These are phyloP conservation scores for Arabidopsis hybrid DNA, from an alignment of 441 rosid genomes.

Conservation along the genomic window DNA sequence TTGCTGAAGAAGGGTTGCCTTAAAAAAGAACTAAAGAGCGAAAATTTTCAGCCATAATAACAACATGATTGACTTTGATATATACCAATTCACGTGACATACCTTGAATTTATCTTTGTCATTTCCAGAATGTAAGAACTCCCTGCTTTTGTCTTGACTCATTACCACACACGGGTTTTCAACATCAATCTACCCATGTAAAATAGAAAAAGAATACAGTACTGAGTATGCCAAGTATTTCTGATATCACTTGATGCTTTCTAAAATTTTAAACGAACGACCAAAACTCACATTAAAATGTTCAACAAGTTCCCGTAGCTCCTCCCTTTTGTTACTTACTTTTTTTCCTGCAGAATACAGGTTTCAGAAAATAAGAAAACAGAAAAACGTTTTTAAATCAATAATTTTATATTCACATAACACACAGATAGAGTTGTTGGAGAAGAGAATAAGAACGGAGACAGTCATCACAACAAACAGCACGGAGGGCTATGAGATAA, in stretches of 20 bases:
- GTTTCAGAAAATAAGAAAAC: conserved; percentile 26
- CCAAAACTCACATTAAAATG: conserved; percentile 83
- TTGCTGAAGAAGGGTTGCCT: conserved; percentile 98
- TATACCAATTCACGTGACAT: conserved; percentile 19
- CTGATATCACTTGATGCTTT: conserved; percentile 5
- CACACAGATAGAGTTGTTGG: background rate
- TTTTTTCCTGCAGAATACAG: conserved; percentile 61
- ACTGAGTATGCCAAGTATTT: background rate
- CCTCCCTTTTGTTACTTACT: conserved; percentile 73
- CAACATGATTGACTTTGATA: conserved; percentile 20
- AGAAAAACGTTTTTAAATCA: conserved; percentile 4
- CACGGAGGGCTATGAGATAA: background rate
- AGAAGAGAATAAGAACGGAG: conserved; percentile 1
- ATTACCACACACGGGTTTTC: conserved; percentile 99
- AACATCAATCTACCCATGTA: conserved; percentile 73
- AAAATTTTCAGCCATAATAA: conserved; percentile 45
- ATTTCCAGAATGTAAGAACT: conserved; percentile 95
- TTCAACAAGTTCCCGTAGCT: conserved; percentile 80
- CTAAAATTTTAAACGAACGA: background rate
- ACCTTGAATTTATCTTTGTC: conserved; percentile 96
- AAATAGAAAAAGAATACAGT: background rate
- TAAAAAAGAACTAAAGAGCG: conserved; percentile 78
- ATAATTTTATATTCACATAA: conserved; percentile 5
- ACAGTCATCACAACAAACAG: conserved; percentile 17
- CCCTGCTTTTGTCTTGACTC: conserved; percentile 99